Evolutionary conservation across 768 basidiomycete genomes (phyloP).

Genomic region (Leccinum rimulosum): DNA sequence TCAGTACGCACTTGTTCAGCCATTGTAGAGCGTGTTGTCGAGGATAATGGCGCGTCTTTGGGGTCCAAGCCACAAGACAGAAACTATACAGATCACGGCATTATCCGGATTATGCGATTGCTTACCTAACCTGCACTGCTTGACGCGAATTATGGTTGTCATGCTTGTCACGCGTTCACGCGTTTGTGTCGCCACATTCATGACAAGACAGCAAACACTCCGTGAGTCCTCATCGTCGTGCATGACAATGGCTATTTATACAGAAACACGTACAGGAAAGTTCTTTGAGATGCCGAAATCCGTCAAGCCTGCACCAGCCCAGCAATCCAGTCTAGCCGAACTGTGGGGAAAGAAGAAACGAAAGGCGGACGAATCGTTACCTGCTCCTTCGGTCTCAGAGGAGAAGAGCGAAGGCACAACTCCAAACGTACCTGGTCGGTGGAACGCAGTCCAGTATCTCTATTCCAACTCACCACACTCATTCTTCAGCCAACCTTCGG

Average conservation of each 20-base stretch:
- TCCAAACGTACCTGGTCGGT: constrained; percentile 12
- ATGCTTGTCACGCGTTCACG: constrained; percentile 27
- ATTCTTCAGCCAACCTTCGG: constrained; percentile 36
- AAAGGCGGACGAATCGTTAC: constrained; percentile 19
- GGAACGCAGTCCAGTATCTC: neutral
- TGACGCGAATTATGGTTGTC: neutral
- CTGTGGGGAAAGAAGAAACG: constrained; percentile 58
- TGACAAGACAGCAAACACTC: constrained; percentile 75
- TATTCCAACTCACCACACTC: constrained; percentile 2
- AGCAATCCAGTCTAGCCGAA: constrained; percentile 76
- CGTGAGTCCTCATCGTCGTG: constrained; percentile 37
- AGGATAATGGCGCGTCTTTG: neutral
- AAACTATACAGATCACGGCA: constrained; percentile 44
- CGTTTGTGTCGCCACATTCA: constrained; percentile 28
- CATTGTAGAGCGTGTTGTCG: constrained; percentile 38
- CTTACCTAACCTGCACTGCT: neutral
- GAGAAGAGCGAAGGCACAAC: constrained; percentile 18
- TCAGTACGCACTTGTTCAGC: constrained; percentile 54
- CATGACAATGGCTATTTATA: neutral
- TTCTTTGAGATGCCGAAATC: constrained; percentile 75
- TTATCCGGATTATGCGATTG: constrained; percentile 22
- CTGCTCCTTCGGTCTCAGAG: constrained; percentile 21
- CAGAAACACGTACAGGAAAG: constrained; percentile 46
- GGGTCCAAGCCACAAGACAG: constrained; percentile 35
- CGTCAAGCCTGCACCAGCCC: constrained; percentile 62